phyloP scores from a whole-genome alignment of 2,329 filamentous ascomycete species.

The Aspergillus sclerotialis region DNA sequence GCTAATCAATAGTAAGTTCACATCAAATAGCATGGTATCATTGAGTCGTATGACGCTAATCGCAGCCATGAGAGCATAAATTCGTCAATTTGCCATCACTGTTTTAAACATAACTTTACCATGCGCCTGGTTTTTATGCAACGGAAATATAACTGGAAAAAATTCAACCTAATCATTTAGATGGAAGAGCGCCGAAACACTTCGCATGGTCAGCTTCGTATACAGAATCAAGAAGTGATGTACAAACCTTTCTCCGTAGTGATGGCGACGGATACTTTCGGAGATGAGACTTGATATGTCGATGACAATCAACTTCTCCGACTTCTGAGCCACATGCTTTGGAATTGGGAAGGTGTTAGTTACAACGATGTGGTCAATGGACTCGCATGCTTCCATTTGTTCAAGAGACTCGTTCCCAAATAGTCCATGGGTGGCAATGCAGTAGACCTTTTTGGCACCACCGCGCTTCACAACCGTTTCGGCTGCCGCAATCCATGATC shows the following conservation, averaged over 20 bases:
- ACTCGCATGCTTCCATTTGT: constrained; percentile 85
- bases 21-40: constrained; percentile 8
- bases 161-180: constrained; percentile 47
- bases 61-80: too few relatives aligned
- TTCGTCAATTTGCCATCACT: constrained; percentile 16
- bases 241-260: constrained; percentile 78
- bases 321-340: constrained; percentile 61
- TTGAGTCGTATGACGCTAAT: too few relatives aligned
- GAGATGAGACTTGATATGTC: constrained; percentile 82
- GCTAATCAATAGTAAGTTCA: constrained; percentile 2
- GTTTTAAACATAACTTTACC: constrained; percentile 16
- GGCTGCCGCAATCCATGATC: constrained; percentile 93
- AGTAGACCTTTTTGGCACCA: constrained; percentile 87
- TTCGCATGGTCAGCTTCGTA: constrained; percentile 21
- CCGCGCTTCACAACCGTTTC: constrained; percentile 95
- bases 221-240: constrained; percentile 41
- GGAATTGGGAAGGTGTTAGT: constrained; percentile 96
- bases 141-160: too few relatives aligned
- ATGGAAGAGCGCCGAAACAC: constrained; percentile 56
- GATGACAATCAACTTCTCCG: constrained; percentile 79
- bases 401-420: constrained; percentile 86
- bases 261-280: constrained; percentile 90
- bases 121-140: constrained; percentile 1
- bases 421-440: constrained; percentile 92
- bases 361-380: constrained; percentile 88